Conservation (phyloP, 495 filamentous ascomycete species). For the Delitschia confertaspora region DNA sequence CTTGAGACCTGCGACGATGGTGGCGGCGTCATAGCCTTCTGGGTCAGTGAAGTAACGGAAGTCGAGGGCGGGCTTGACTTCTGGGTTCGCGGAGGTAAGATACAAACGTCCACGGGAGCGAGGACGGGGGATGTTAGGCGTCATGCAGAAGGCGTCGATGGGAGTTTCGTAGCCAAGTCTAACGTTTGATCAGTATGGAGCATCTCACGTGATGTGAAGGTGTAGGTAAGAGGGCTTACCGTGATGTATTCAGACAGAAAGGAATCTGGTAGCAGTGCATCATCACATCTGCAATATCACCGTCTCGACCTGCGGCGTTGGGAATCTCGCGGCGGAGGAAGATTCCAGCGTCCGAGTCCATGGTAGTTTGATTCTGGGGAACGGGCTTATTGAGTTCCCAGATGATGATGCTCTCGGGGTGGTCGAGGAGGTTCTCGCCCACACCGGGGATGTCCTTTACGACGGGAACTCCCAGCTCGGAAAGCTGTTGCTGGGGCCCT, state of each 20-base stretch:
- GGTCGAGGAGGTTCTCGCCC: slow-evolving; percentile 71
- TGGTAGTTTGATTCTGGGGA: slow-evolving; percentile 66
- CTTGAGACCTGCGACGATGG: slow-evolving; percentile 67
- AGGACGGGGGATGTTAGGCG: slow-evolving; percentile 77
- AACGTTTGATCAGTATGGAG: slow-evolving; percentile 2
- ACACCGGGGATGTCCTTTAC: slow-evolving; percentile 66
- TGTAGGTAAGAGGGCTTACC: slow-evolving; percentile 11
- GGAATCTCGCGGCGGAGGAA: slow-evolving; percentile 65
- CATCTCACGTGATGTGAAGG: too few relatives aligned
- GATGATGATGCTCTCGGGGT: slow-evolving; percentile 71
- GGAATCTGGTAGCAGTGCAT: slow-evolving; percentile 91
- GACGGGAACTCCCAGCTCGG: slow-evolving; percentile 55
- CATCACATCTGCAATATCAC: slow-evolving; percentile 69
- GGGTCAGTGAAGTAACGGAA: slow-evolving; percentile 85
- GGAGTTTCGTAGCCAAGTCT: slow-evolving; percentile 67
- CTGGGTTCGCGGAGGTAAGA: slow-evolving; percentile 60
- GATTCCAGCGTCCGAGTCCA: slow-evolving; percentile 78
- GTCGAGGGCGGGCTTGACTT: slow-evolving; percentile 69
- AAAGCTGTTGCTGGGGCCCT: slow-evolving; percentile 57
- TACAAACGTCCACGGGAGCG: slow-evolving; percentile 65
- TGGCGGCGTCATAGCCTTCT: slow-evolving; percentile 72
- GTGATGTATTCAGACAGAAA: slow-evolving; percentile 47
- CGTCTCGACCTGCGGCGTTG: slow-evolving; percentile 54
- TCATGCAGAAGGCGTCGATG: slow-evolving; percentile 81
- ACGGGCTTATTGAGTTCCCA: slow-evolving; percentile 76